Percentiles rank a stretch among this genome's conserved stretches.
These are phyloP conservation scores for Phoenix dactylifera DNA, from an alignment of 176 grass and related monocot genomes.

Conservation along the genomic window DNA sequence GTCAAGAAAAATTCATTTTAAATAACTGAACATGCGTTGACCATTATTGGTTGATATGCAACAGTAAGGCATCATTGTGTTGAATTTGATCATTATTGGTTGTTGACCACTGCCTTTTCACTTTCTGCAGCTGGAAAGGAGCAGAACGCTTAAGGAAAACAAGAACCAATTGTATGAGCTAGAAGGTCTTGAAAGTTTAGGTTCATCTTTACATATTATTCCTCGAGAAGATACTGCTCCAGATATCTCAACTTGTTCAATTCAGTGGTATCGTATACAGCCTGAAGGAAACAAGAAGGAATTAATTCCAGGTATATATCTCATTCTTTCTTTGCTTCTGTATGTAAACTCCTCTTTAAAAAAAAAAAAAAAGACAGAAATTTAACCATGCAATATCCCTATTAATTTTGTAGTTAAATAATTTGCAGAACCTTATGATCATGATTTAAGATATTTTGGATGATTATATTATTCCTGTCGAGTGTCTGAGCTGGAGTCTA, in stretches of 20 bases:
- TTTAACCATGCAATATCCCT: background rate
- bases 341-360: background rate
- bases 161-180: conserved; percentile 34
- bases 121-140: conserved; percentile 40
- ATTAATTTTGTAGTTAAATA: no score
- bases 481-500: no score
- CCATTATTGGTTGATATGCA: no score
- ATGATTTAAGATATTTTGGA: no score
- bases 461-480: no score
- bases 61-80: no score
- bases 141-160: conserved; percentile 36
- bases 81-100: no score
- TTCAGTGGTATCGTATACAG: conserved; percentile 75
- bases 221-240: conserved; percentile 19
- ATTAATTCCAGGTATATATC: conserved; percentile 67
- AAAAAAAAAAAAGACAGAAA: no score
- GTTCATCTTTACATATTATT: conserved; percentile 59
- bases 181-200: conserved; percentile 74
- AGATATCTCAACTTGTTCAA: conserved; percentile 54
- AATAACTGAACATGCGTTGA: no score
- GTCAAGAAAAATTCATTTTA: no score
- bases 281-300: conserved; percentile 69
- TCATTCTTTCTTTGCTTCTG: background rate
- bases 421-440: no score
- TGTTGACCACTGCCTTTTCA: background rate